A percentile compares a stretch with the other conserved stretches of the same genome.
These are phyloP conservation scores for Apiotrichum akiyoshidainum DNA, from an alignment of 1,284 basidiomycete genomes.

Conservation along the genomic window DNA sequence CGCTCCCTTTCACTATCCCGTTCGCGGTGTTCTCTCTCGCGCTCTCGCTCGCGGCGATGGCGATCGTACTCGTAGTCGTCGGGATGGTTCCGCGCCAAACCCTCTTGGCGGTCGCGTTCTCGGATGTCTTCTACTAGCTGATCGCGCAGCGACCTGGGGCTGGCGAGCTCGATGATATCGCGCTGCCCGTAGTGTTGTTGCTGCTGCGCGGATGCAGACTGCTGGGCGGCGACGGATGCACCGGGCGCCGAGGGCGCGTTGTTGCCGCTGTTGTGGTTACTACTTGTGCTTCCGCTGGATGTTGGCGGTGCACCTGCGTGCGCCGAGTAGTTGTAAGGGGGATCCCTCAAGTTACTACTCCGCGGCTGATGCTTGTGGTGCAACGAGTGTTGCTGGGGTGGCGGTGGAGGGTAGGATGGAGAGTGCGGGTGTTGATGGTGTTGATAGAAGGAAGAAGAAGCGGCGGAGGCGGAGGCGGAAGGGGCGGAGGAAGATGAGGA, in stretches of 20 bases:
- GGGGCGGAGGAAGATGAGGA: background rate
- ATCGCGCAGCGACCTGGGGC: background rate
- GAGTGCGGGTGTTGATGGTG: background rate
- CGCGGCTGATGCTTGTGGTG: background rate
- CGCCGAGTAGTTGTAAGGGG: too few species aligned
- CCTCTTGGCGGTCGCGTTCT: background rate
- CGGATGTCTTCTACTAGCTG: background rate
- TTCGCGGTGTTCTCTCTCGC: background rate
- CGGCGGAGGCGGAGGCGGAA: background rate
- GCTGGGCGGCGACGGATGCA: too few species aligned
- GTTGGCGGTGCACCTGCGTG: too few species aligned
- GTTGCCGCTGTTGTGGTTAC: too few species aligned
- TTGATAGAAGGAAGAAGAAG: background rate
- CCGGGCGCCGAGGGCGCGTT: too few species aligned
- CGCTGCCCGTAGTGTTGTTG: background rate
- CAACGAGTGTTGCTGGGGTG: background rate
- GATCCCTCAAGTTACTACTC: too few species aligned
- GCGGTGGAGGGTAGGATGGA: background rate
- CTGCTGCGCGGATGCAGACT: background rate
- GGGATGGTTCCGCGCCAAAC: background rate
- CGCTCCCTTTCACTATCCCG: background rate
- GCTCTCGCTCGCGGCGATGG: background rate
- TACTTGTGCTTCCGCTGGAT: too few species aligned
- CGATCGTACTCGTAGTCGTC: conserved; percentile 5
- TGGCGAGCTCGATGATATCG: background rate